phyloP scores from a whole-genome alignment of 2,329 filamentous ascomycete species.

The Torrubiella hemipterigena region DNA sequence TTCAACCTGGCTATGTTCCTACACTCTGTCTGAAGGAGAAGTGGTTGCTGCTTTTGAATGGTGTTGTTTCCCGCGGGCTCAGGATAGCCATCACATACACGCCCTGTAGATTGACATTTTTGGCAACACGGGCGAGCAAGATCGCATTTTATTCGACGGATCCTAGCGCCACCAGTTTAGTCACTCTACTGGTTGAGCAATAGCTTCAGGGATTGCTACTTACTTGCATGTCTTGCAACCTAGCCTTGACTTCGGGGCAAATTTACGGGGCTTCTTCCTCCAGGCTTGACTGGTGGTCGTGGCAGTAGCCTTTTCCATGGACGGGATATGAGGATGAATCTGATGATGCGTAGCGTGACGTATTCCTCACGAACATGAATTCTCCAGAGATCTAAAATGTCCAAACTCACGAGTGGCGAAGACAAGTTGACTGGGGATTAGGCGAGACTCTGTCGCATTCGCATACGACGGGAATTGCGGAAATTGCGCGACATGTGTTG shows the following conservation, averaged over 20 bases:
- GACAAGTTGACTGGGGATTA: too few relatives aligned
- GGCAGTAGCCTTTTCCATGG: too few relatives aligned
- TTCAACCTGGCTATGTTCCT: constrained; percentile 5
- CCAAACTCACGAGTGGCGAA: too few relatives aligned
- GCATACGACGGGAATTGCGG: too few relatives aligned
- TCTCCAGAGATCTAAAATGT: too few relatives aligned
- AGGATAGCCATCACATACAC: constrained; percentile 23
- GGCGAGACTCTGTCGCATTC: too few relatives aligned
- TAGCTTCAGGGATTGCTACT: constrained; percentile 11
- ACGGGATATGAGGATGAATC: too few relatives aligned
- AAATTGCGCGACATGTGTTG: too few relatives aligned
- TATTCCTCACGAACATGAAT: too few relatives aligned
- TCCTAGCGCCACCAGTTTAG: constrained; percentile 12
- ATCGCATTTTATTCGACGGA: constrained; percentile 25
- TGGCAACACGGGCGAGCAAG: constrained; percentile 18
- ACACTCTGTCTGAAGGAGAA: neutral
- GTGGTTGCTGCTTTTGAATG: neutral
- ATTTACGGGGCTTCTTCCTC: constrained; percentile 24
- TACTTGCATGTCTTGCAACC: constrained; percentile 29
- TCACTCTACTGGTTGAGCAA: constrained; percentile 3
- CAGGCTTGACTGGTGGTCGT: constrained; percentile 18
- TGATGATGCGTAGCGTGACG: too few relatives aligned
- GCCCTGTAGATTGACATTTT: constrained; percentile 24
- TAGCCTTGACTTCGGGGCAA: constrained; percentile 24
- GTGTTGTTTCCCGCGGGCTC: constrained; percentile 5